Evolutionary conservation across 192 early-diverging fungal species (phyloP), one percentile per base, ranked within the genome.

Genomic region (Podila verticillata): DNA sequence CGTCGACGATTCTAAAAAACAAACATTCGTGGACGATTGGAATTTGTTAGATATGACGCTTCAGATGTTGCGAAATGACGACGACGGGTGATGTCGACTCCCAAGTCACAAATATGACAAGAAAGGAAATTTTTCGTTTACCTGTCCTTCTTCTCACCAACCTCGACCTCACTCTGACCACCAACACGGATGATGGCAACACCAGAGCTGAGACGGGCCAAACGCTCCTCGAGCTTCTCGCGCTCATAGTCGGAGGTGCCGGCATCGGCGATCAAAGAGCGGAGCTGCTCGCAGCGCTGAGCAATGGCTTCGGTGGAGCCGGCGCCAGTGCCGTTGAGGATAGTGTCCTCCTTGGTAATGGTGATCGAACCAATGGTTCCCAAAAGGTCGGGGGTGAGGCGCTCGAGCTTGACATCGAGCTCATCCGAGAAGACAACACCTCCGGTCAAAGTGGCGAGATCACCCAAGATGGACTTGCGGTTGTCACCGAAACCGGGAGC

Each of bases 131-230:
- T 44, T n/a, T 44, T 44, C 36, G 54, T 51, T 48, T 73, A 86
- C 56, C 98, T 90, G 89, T 99, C 98, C 92, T 99, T 99, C 95
- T 99, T 99, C 86, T 99, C 98, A 62, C 97, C 97, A 32, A 99
- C 98, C 87, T 99, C 98, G 64, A 99, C 95, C 87, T 99, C 98
- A 29, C 96, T 97, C 35, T 94, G 81, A 36, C 98, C 98, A 66
- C 98, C 98, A 47, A 99, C 97, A 84, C 95, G 96, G 83, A 99
- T 99, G 73, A 99, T 98, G 62, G 98, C 98, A 61, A 99, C 98
- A 88, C 98, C 98, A 63, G 96, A 96, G 58, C 93, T 93, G 26
- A 99, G 87, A 87, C 99, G 99, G 74, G 98, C 98, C 81, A 99
- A 92, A 74, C 98, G 94, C 87, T 99, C 98, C 87, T 99, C 96